Conservation (phyloP, 192 early-diverging fungal genomes). For the Coemansia sp. region DNA sequence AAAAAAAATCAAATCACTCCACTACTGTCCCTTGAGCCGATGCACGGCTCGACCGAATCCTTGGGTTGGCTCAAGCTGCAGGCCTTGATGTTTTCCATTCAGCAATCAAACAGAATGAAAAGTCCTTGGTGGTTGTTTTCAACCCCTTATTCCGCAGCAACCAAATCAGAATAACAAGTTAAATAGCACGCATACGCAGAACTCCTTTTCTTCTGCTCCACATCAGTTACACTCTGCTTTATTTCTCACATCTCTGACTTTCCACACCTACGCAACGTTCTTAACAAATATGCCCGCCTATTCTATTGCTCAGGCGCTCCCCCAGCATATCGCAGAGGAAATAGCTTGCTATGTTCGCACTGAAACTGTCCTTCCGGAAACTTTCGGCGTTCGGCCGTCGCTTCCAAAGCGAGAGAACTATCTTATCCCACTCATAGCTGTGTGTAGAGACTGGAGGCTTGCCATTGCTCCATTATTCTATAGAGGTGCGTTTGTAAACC, state of each 20-base stretch:
- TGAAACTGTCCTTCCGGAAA: background rate
- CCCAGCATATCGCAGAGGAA: slow-evolving; percentile 5
- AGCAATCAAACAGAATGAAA: background rate
- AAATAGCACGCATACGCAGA: background rate
- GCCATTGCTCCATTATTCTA: slow-evolving; percentile 24
- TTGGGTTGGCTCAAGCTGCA: background rate
- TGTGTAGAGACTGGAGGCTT: slow-evolving; percentile 18
- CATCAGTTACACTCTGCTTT: background rate
- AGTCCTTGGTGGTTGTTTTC: background rate
- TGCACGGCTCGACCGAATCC: background rate
- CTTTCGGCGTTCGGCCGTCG: background rate
- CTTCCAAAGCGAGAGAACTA: background rate
- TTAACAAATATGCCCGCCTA: slow-evolving; percentile 6
- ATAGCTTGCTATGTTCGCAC: background rate
- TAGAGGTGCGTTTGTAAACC: background rate
- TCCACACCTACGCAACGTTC: background rate
- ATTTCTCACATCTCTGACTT: background rate
- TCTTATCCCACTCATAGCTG: slow-evolving; percentile 10
- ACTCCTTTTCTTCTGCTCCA: background rate
- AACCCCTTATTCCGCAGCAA: background rate
- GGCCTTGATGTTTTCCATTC: background rate
- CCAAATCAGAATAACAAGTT: background rate
- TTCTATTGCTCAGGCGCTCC: slow-evolving; percentile 10
- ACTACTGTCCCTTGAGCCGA: background rate
- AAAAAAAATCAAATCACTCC: background rate